These are phyloP conservation scores for Salvia splendens DNA, from an alignment of 257 asterid genomes.

Conservation along the genomic window DNA sequence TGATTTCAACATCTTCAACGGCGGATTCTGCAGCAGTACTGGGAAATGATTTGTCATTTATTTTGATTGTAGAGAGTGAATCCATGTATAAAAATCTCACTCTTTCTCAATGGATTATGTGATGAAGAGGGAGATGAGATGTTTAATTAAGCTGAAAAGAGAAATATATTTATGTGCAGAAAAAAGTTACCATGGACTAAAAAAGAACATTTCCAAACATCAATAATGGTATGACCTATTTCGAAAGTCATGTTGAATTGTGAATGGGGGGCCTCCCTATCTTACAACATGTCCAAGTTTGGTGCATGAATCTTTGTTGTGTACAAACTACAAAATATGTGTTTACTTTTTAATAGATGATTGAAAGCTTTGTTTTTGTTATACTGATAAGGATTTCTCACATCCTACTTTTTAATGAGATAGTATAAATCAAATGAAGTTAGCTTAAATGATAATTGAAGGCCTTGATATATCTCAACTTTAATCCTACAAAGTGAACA, in stretches of 20 bases:
- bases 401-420: too few species aligned
- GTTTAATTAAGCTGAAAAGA: not conserved
- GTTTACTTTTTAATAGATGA: too few species aligned
- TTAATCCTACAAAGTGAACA: too few species aligned
- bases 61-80: constrained; percentile 38
- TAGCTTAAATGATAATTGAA: too few species aligned
- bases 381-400: too few species aligned
- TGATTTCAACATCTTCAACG: constrained; percentile 50
- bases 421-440: too few species aligned
- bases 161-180: not conserved
- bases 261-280: constrained; percentile 8
- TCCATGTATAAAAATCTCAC: constrained; percentile 28
- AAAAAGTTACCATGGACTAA: constrained; percentile 5
- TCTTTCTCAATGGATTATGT: not conserved
- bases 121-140: too few species aligned
- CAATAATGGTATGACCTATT: constrained; percentile 15
- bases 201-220: not conserved
- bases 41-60: constrained; percentile 23
- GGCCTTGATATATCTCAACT: too few species aligned
- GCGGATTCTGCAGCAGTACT: constrained; percentile 8
- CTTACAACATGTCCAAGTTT: not conserved
- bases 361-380: too few species aligned
- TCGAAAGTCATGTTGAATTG: not conserved
- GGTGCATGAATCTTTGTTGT: constrained; percentile 29
- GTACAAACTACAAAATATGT: not conserved